phyloP scores from a whole-genome alignment of 768 basidiomycete genomes.

The Suillus decipiens region DNA sequence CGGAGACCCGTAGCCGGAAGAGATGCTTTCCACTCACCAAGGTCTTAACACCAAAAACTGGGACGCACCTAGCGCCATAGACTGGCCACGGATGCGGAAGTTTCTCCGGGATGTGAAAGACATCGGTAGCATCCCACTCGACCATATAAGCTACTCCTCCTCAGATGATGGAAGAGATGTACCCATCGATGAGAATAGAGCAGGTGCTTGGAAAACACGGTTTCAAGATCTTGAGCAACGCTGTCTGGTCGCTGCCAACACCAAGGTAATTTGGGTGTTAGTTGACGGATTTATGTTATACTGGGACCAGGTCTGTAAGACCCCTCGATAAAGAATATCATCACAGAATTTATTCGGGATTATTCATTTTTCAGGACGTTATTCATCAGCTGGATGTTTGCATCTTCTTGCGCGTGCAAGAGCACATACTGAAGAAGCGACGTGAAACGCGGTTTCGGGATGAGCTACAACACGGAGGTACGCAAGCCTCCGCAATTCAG shows the following conservation, averaged over 20 bases:
- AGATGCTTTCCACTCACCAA: conserved; percentile 50
- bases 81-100: conserved; percentile 72
- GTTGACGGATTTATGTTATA: conserved; percentile 95
- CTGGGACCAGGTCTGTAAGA: conserved; percentile 67
- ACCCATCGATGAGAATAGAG: conserved; percentile 48
- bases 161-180: conserved; percentile 84
- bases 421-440: conserved; percentile 69
- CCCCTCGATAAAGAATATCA: background rate
- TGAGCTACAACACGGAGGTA: conserved; percentile 86
- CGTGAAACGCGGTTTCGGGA: conserved; percentile 67
- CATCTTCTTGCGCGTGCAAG: conserved; percentile 83
- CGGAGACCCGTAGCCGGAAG: conserved; percentile 23
- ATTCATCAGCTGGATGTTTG: conserved; percentile 74
- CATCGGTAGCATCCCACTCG: conserved; percentile 68
- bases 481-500: conserved; percentile 23
- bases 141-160: conserved; percentile 84
- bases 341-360: background rate
- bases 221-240: conserved; percentile 53
- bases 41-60: conserved; percentile 76
- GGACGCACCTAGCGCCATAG: conserved; percentile 92
- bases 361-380: conserved; percentile 48
- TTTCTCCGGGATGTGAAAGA: conserved; percentile 65
- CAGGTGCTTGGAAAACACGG: conserved; percentile 48
- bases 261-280: conserved; percentile 72
- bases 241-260: conserved; percentile 40